These are phyloP conservation scores for Asterella californica DNA, from an alignment of 225 moss, liverwort and hornwort species.

Conservation along the genomic window DNA sequence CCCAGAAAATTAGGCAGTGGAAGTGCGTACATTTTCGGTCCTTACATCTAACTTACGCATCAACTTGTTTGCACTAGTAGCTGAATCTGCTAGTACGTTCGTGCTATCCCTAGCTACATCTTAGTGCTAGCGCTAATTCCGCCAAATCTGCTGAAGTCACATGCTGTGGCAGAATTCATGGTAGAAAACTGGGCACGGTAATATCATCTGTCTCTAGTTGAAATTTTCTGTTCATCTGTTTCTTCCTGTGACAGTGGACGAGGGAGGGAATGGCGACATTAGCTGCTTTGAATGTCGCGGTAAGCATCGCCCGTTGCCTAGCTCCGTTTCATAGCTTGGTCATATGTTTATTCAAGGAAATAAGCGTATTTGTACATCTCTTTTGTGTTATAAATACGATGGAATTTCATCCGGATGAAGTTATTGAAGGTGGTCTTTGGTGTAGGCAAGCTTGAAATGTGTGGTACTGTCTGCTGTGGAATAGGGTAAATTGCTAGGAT, in stretches of 20 bases:
- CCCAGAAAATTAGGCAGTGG: too few relatives aligned
- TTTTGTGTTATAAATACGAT: neutral
- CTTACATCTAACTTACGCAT: too few relatives aligned
- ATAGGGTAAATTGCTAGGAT: constrained; percentile 77
- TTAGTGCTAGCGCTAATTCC: too few relatives aligned
- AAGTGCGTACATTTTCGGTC: too few relatives aligned
- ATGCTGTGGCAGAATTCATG: neutral
- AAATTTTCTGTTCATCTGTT: neutral
- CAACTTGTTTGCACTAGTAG: too few relatives aligned
- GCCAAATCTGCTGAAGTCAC: neutral
- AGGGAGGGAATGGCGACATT: constrained; percentile 99
- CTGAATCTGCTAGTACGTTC: too few relatives aligned
- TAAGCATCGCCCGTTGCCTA: constrained; percentile 31
- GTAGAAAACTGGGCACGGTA: too few relatives aligned
- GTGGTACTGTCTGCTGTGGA: neutral
- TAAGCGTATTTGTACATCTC: neutral
- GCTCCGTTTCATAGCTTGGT: neutral
- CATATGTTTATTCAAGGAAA: neutral
- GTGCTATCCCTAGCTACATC: too few relatives aligned
- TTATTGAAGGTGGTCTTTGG: neutral
- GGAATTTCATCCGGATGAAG: neutral
- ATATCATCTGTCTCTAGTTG: too few relatives aligned
- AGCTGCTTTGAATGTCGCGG: constrained; percentile 90
- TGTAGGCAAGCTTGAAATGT: neutral
- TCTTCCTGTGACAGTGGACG: constrained; percentile 64